Base-by-base conservation (phyloP, 345 rosid species). In the Carallia pectinifolia region DNA sequence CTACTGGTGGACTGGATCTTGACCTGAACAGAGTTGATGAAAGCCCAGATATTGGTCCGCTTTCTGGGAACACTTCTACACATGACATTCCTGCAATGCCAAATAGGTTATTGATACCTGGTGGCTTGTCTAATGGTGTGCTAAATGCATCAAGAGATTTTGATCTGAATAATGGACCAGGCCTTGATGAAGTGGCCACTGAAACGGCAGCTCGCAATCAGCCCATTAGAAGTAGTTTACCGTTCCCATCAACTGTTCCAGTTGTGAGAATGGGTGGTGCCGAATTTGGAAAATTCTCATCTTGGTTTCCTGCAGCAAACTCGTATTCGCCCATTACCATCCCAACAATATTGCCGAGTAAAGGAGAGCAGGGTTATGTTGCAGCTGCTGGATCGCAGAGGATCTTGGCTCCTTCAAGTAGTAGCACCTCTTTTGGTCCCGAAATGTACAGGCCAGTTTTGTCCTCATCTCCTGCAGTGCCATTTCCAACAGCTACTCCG, bases 121-220 rank as follows among this genome's bases (percentile, higher is more conserved):
- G 64, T 55, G 82, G 81, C 58, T 62, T 74, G 54, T 75, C 72
- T 65, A 81, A 77, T 47, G 71, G 81, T 69, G 87, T 76, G 58
- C 65, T 50, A 48, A 83, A 79, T 77, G 76, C 70, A 16, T 73
- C 62, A 56, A 80, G 89, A 73, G 97, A 91, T 76, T 91, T 91
- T 61, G 98, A 94, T 80, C 79, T 94, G 85, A 94, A 94, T 66
- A 88, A 91, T 84, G 97, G 94, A 58, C 97, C 97, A 2, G 63
- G 72, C 58, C 74, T 62, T 48, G 97, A 89, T 74, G 93, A 92
- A 53, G 74, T 27, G 39, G 64, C 61, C 76, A 78, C 74, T 30
- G 97, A 87, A 61, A 79, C 91, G 63, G 79, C 87, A 18, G 58
- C 75, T 33, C 69, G 81, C 65, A 76, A 67, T 64, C 92, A 84